phyloP scores from a whole-genome alignment of 352 stramenopile species.

The Albugo candida region DNA sequence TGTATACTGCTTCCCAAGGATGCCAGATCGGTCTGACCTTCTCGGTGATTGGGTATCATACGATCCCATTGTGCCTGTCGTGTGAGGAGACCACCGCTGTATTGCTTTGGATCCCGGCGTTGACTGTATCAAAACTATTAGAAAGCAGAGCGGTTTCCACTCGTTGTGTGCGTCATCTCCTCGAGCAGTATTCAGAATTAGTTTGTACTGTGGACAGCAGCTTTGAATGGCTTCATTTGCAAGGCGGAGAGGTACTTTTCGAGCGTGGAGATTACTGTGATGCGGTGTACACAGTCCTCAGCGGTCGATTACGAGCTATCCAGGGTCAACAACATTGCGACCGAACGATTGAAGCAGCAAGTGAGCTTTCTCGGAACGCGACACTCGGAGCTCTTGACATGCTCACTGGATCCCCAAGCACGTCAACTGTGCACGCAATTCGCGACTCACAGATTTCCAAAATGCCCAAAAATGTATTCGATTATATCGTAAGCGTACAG shows the following conservation, averaged over 20 bases:
- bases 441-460: slow-evolving; percentile 75
- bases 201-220: slow-evolving; percentile 56
- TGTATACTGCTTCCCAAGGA: slow-evolving; percentile 31
- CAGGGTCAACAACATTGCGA: slow-evolving; percentile 37
- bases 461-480: slow-evolving; percentile 73
- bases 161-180: slow-evolving; percentile 31
- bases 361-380: slow-evolving; percentile 56
- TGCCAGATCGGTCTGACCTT: slow-evolving; percentile 45
- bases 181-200: slow-evolving; percentile 49
- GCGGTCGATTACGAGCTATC: slow-evolving; percentile 46
- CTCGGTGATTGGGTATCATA: slow-evolving; percentile 38
- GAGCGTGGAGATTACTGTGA: slow-evolving; percentile 54
- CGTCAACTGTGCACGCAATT: slow-evolving; percentile 69
- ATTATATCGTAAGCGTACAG: slow-evolving; percentile 53
- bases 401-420: slow-evolving; percentile 43
- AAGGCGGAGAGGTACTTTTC: slow-evolving; percentile 64
- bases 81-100: slow-evolving; percentile 23
- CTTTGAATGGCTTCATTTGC: slow-evolving; percentile 70
- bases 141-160: slow-evolving; percentile 27
- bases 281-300: slow-evolving; percentile 68
- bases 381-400: slow-evolving; percentile 71
- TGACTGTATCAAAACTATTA: slow-evolving; percentile 32
- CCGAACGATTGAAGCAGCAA: slow-evolving; percentile 52
- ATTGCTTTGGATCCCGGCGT: slow-evolving; percentile 34
- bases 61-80: slow-evolving; percentile 17